These are phyloP conservation scores for Periglandula ipomoeae DNA, from an alignment of 2,329 filamentous ascomycete species.

Conservation along the genomic window DNA sequence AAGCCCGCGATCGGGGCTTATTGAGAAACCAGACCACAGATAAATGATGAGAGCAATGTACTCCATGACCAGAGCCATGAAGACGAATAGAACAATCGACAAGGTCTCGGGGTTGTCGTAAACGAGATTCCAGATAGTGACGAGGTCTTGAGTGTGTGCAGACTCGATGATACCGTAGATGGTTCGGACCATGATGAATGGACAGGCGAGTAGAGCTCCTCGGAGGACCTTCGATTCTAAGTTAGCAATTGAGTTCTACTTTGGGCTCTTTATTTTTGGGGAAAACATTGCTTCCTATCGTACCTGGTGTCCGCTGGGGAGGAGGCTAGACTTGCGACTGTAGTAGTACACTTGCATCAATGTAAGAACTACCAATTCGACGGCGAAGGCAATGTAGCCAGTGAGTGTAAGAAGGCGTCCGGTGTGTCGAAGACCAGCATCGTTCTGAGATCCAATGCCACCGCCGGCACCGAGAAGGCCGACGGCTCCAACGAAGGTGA, in stretches of 20 bases:
- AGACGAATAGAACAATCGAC: slow-evolving; percentile 8
- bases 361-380: slow-evolving; percentile 11
- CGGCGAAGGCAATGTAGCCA: slow-evolving; percentile 16
- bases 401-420: slow-evolving; percentile 13
- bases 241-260: not conserved
- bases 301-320: slow-evolving; percentile 12
- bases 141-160: not conserved
- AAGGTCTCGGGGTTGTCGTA: slow-evolving; percentile 4
- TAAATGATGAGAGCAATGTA: slow-evolving; percentile 11
- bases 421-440: not conserved
- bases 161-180: slow-evolving; percentile 15
- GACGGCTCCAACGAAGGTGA: slow-evolving; percentile 11
- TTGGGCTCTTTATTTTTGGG: not conserved
- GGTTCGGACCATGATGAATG: slow-evolving; percentile 14
- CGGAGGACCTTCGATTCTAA: slow-evolving; percentile 8
- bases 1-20: slow-evolving; percentile 7
- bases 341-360: slow-evolving; percentile 12
- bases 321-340: slow-evolving; percentile 7
- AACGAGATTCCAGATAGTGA: slow-evolving; percentile 13
- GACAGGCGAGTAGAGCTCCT: slow-evolving; percentile 12
- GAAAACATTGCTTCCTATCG: too few species aligned
- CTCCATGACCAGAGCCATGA: slow-evolving; percentile 12
- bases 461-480: slow-evolving; percentile 13
- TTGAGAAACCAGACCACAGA: slow-evolving; percentile 11
- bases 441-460: slow-evolving; percentile 10